These are phyloP conservation scores for Xylaria sp. DNA, from an alignment of 2,329 filamentous ascomycete species.

Conservation along the genomic window DNA sequence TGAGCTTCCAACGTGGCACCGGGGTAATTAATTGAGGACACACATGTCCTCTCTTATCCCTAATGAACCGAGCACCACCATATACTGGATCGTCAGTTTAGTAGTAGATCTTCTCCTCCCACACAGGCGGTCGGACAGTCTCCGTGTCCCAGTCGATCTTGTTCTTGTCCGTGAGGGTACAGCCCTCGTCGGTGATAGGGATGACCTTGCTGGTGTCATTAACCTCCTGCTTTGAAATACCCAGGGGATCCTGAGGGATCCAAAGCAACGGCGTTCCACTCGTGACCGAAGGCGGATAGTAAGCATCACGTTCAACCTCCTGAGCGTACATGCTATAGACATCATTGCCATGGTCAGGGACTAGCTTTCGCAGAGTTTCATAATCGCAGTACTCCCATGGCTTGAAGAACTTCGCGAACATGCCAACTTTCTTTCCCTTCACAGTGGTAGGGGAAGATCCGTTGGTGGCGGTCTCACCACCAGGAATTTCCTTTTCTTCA, in stretches of 20 bases:
- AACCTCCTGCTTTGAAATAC: conserved; percentile 82
- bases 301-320: conserved; percentile 73
- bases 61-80: not conserved
- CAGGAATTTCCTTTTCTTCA: conserved; percentile 34
- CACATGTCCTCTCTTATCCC: too few species aligned
- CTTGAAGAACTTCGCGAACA: conserved; percentile 76
- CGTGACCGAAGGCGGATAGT: conserved; percentile 76
- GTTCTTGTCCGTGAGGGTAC: conserved; percentile 76
- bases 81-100: conserved; percentile 34
- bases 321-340: conserved; percentile 68
- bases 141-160: conserved; percentile 52
- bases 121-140: conserved; percentile 49
- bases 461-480: conserved; percentile 38
- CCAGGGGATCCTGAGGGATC: conserved; percentile 81
- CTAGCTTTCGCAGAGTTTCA: conserved; percentile 72
- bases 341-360: conserved; percentile 66
- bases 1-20: not conserved
- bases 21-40: not conserved
- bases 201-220: conserved; percentile 76
- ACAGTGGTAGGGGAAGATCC: conserved; percentile 41
- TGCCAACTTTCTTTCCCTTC: conserved; percentile 62
- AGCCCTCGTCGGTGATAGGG: conserved; percentile 83
- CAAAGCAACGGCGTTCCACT: conserved; percentile 77
- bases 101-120: conserved; percentile 53
- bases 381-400: conserved; percentile 84